Evolutionary conservation across 2,329 filamentous ascomycete genomes (phyloP).

Genomic region (Monosporascus cannonballus): DNA sequence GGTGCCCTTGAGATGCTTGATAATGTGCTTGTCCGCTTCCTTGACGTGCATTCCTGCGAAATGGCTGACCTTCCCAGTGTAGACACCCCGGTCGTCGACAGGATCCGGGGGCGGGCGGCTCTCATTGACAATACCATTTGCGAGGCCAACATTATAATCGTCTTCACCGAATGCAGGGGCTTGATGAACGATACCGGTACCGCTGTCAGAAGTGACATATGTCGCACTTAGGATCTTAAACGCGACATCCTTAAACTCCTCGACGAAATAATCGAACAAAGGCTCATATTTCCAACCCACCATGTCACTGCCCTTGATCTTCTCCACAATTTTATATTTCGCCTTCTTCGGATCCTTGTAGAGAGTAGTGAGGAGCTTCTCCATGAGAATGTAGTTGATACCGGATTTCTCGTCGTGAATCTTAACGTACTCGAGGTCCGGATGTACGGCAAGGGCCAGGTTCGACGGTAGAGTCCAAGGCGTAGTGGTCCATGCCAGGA

Average conservation of each 20-base stretch:
- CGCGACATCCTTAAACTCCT: constrained; percentile 77
- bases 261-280: constrained; percentile 83
- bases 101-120: constrained; percentile 80
- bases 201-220: constrained; percentile 85
- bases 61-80: constrained; percentile 69
- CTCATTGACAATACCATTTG: constrained; percentile 70
- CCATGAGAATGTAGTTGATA: constrained; percentile 79
- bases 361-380: constrained; percentile 71
- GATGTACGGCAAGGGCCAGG: constrained; percentile 69
- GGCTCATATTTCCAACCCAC: constrained; percentile 85
- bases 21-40: constrained; percentile 85
- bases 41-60: constrained; percentile 88
- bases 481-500: constrained; percentile 87
- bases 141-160: constrained; percentile 80
- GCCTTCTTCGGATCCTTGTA: constrained; percentile 97
- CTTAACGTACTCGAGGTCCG: constrained; percentile 82
- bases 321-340: constrained; percentile 78
- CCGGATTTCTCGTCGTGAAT: constrained; percentile 76
- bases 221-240: constrained; percentile 78
- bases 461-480: constrained; percentile 82
- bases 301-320: constrained; percentile 78
- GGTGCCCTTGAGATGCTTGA: constrained; percentile 75
- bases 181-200: constrained; percentile 92
- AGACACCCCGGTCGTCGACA: constrained; percentile 77
- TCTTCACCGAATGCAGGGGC: constrained; percentile 92